These are phyloP conservation scores for Ceratocystis variospora DNA, from an alignment of 2,329 filamentous ascomycete genomes.

Conservation along the genomic window DNA sequence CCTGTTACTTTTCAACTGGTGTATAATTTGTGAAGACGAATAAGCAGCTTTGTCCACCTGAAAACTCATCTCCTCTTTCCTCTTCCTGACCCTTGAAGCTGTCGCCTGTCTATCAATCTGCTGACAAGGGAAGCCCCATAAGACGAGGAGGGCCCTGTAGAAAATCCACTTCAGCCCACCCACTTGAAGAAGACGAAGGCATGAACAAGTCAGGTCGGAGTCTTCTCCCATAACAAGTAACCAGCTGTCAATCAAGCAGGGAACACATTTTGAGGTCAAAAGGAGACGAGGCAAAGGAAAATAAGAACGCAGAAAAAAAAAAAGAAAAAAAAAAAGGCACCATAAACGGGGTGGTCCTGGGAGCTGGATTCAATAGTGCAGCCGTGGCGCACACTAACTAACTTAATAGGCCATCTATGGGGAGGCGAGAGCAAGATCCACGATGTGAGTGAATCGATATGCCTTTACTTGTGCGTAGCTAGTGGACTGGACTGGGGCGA, in stretches of 20 bases:
- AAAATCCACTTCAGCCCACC: background rate
- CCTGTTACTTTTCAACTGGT: background rate
- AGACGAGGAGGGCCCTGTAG: background rate
- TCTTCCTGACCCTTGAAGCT: background rate
- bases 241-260: background rate
- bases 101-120: constrained; percentile 2
- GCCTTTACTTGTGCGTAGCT: background rate
- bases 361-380: constrained; percentile 5
- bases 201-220: background rate
- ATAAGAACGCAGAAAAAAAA: background rate
- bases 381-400: constrained; percentile 4
- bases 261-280: background rate
- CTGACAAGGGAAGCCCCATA: background rate
- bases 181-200: background rate
- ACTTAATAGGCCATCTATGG: background rate
- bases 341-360: background rate
- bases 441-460: background rate
- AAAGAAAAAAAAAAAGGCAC: background rate
- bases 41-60: background rate
- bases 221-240: background rate
- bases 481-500: background rate
- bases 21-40: background rate
- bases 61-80: background rate
- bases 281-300: background rate
- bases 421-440: background rate